These are phyloP conservation scores for Cyberlindnera mississippiensis DNA, from an alignment of 805 yeast species.

Conservation along the genomic window DNA sequence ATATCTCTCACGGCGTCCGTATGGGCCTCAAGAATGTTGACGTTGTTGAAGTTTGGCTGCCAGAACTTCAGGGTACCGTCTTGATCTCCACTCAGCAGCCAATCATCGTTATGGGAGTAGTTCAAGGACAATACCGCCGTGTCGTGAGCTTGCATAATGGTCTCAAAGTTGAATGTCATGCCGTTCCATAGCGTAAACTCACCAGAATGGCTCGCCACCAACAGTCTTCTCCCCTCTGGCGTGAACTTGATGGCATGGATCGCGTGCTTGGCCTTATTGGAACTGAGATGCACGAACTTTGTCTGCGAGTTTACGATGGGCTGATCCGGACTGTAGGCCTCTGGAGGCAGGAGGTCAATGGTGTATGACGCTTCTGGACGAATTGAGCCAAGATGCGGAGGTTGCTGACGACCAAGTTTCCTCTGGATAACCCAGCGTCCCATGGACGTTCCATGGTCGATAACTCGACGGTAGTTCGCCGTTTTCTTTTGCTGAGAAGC, in stretches of 20 bases:
- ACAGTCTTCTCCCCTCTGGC: constrained; percentile 87
- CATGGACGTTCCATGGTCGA: constrained; percentile 74
- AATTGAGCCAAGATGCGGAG: constrained; percentile 41
- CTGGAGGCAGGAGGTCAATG: constrained; percentile 62
- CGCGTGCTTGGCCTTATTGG: constrained; percentile 89
- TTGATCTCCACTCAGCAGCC: constrained; percentile 93
- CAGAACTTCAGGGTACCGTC: constrained; percentile 90
- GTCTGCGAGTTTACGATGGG: constrained; percentile 63
- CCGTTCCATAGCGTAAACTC: constrained; percentile 98
- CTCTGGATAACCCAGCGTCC: constrained; percentile 56
- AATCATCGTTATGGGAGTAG: constrained; percentile 88
- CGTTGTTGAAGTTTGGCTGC: constrained; percentile 98
- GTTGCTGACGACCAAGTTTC: constrained; percentile 39
- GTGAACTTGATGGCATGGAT: constrained; percentile 93
- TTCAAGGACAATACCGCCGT: constrained; percentile 73
- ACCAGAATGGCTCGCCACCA: constrained; percentile 89
- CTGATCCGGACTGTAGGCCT: constrained; percentile 44
- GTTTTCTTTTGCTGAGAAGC: constrained; percentile 43
- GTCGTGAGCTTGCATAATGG: constrained; percentile 98
- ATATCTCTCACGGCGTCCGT: constrained; percentile 82
- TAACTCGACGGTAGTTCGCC: constrained; percentile 59
- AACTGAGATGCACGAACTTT: constrained; percentile 85
- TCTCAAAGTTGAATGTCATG: constrained; percentile 89
- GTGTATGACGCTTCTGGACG: constrained; percentile 69
- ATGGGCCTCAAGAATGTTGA: constrained; percentile 74